Percentiles rank a stretch among this genome's conserved stretches.
These are phyloP conservation scores for Scopulariopsis brevicaulis DNA, from an alignment of 2,329 filamentous ascomycete genomes.

Conservation along the genomic window DNA sequence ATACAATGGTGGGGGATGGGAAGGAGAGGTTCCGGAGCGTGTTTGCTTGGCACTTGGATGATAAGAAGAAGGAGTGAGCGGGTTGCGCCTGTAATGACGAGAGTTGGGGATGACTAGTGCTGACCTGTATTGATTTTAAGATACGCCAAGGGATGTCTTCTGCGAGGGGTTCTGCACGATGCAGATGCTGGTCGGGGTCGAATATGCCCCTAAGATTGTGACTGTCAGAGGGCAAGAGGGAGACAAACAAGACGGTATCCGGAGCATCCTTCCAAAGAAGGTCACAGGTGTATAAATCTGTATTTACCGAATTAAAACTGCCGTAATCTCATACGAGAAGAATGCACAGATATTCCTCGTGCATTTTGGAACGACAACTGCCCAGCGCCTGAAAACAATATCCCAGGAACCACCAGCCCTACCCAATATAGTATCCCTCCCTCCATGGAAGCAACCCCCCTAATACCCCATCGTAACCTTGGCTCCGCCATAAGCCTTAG, in stretches of 20 bases:
- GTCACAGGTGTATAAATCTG: too few species aligned
- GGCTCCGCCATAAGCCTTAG: constrained; percentile 6
- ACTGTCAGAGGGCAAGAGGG: too few species aligned
- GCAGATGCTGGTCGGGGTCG: too few species aligned
- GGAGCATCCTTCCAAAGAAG: too few species aligned
- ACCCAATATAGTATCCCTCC: neutral
- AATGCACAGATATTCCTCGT: neutral
- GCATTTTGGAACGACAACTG: too few species aligned
- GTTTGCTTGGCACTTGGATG: constrained; percentile 68
- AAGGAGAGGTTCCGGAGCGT: constrained; percentile 70
- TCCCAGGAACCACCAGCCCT: neutral
- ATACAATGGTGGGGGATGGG: constrained; percentile 63
- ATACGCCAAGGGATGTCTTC: too few species aligned
- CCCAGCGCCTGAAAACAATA: too few species aligned
- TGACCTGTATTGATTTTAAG: too few species aligned
- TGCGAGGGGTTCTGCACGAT: too few species aligned
- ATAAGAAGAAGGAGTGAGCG: neutral
- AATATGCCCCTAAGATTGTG: too few species aligned
- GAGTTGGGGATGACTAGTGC: neutral
- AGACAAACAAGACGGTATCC: too few species aligned
- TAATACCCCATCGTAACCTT: neutral
- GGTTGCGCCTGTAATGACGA: neutral
- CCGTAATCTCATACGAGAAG: neutral
- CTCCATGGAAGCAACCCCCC: neutral
- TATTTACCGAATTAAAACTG: neutral